Conservation (phyloP, 345 rosid genomes). For the Erysimum cheiranthoides region DNA sequence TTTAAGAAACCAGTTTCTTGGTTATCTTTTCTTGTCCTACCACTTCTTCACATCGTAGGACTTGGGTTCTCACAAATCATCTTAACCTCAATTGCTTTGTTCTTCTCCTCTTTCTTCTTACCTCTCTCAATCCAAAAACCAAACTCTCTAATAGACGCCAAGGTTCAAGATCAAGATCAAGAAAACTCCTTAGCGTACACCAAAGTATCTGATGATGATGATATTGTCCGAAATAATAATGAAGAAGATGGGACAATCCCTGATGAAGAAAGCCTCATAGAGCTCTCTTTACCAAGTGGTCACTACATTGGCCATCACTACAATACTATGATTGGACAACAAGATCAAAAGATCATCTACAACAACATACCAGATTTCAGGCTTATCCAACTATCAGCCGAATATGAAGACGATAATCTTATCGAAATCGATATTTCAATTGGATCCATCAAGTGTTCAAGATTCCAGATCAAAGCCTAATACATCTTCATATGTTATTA, state of each 20-base stretch:
- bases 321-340: too few relatives aligned
- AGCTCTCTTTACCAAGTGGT: slow-evolving; percentile 74
- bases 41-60: slow-evolving; percentile 45
- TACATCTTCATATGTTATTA: background rate
- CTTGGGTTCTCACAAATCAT: slow-evolving; percentile 46
- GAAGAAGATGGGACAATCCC: slow-evolving; percentile 58
- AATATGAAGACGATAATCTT: slow-evolving; percentile 83
- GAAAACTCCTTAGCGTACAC: slow-evolving; percentile 43
- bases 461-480: slow-evolving; percentile 72
- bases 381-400: slow-evolving; percentile 58
- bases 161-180: slow-evolving; percentile 25
- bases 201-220: background rate
- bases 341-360: slow-evolving; percentile 17
- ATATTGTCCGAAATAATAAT: background rate
- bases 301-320: slow-evolving; percentile 58
- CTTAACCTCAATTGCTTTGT: slow-evolving; percentile 46
- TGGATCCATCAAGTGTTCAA: slow-evolving; percentile 79
- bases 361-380: slow-evolving; percentile 44
- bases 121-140: slow-evolving; percentile 41
- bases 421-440: slow-evolving; percentile 84
- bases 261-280: slow-evolving; percentile 77
- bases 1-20: slow-evolving; percentile 48
- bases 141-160: slow-evolving; percentile 31
- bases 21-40: slow-evolving; percentile 45
- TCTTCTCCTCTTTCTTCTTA: slow-evolving; percentile 46